Conservation (phyloP, 306 rosid genomes). For the cucumber (Cucumis sativus) region Cucumber_9930_V3 NC_026660.2:345001-345500, state of each 20-base stretch:
- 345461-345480: background rate
- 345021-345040: conserved; percentile 97
- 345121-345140: conserved; percentile 95
- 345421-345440: background rate
- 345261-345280: conserved; percentile 55
- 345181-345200: conserved; percentile 81
- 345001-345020: conserved; percentile 99
- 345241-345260: conserved; percentile 29
- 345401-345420: conserved; percentile 58
- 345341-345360: conserved; percentile 81
- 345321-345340: conserved; percentile 67
- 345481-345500: background rate
- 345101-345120: conserved; percentile 90
- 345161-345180: conserved; percentile 92
- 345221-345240: conserved; percentile 45
- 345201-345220: conserved; percentile 69
- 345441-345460: background rate
- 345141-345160: conserved; percentile 96
- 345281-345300: conserved; percentile 32
- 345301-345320: conserved; percentile 30
- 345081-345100: conserved; percentile 97
- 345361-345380: conserved; percentile 86
- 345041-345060: conserved; percentile 88
- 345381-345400: conserved; percentile 69
- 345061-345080: conserved; percentile 96